Percentiles rank a stretch among this genome's conserved stretches.
Conservation (phyloP, 164 flowering plant genomes). For the Malania oleifera region DNA sequence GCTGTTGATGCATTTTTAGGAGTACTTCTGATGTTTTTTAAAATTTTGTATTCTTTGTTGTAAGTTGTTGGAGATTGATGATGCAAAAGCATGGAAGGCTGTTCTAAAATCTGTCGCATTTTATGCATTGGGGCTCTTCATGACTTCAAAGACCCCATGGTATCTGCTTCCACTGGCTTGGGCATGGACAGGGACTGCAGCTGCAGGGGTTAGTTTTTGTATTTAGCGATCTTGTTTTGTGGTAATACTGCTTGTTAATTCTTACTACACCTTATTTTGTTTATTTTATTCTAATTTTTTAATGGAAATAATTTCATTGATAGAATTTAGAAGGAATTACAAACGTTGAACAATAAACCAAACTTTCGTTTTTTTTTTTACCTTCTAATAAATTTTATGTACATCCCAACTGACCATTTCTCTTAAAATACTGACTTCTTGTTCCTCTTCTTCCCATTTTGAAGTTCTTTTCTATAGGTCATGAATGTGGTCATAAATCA, state of each 20-base stretch:
- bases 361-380: no score
- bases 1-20: no score
- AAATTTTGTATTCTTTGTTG: neutral
- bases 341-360: no score
- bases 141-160: constrained; percentile 94
- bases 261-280: no score
- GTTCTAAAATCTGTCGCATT: constrained; percentile 65
- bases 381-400: no score
- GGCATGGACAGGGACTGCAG: constrained; percentile 98
- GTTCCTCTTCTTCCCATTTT: constrained; percentile 12
- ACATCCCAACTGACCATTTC: neutral
- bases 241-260: no score
- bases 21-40: neutral
- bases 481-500: constrained; percentile 97
- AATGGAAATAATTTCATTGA: neutral
- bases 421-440: constrained; percentile 6
- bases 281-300: neutral
- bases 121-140: constrained; percentile 72
- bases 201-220: constrained; percentile 72
- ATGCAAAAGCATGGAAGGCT: constrained; percentile 78
- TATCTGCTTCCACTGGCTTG: constrained; percentile 96
- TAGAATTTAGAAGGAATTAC: no score
- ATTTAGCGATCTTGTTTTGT: no score
- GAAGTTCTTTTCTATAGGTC: constrained; percentile 94
- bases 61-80: constrained; percentile 88